Evolutionary conservation across 2,329 filamentous ascomycete genomes (phyloP), one percentile per base, ranked within the genome.

Genomic region (Pestalotiopsis sp.): DNA sequence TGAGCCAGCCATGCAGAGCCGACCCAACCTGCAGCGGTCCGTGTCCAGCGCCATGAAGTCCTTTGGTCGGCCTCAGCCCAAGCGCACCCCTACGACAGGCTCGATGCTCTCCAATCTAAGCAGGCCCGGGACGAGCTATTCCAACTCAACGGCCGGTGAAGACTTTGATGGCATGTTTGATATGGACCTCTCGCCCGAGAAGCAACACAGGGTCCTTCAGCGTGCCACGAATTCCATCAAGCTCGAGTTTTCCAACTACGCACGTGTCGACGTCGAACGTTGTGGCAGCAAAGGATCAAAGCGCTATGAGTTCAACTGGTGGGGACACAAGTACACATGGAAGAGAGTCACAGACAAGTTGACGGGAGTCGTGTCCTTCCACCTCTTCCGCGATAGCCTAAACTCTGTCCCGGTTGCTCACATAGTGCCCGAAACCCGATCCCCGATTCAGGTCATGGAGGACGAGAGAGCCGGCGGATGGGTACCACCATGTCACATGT

Each of bases 191-290:
- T 76, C 76, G 17, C 74, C 80, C 70, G 76, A 80, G 66, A 70
- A 74, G 65, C 75, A 76, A 49, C 69, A 74, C 36, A 78, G 77
- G 68, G 75, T 79, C 27, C 82, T 78, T 66, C 79, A 81, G 55
- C 74, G 84, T 59, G 88, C 93, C 20, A 93, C 91, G 68, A 94
- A 97, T 79, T 91, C 88, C 45, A 92, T 95, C 78, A 93, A 94
- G 81, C 87, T 99, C 41, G 95, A 98, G 78, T 99, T 98, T 79
- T 97, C 94, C 72, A 99, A 98, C 82, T 99, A 99, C 78, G 95
- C 95, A 2, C 94, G 96, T 74, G 90, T 98, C 55, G 93, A 97
- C 72, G 83, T 99, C 64, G 90, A 88, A 73, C 89, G 93, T 57
- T 86, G 88, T 27, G 92, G 92, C 17, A 83, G 87, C 64, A 90